These are phyloP conservation scores for Tulasnella sp. DNA, from an alignment of 768 basidiomycete species.

Conservation along the genomic window DNA sequence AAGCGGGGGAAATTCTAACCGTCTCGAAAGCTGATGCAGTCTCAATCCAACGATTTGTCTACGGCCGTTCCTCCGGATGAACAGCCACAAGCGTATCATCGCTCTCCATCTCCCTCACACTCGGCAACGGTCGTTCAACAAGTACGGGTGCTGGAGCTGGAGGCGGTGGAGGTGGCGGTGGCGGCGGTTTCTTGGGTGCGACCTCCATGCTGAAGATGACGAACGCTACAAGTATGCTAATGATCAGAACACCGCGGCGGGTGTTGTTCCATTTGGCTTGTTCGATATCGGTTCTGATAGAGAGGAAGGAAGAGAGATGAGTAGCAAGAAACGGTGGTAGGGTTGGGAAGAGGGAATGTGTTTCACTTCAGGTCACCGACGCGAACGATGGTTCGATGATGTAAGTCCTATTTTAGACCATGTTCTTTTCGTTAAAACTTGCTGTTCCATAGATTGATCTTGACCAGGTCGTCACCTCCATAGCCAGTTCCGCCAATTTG, in stretches of 20 bases:
- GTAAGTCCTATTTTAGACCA: conserved; percentile 45
- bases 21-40: too few species aligned
- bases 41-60: too few species aligned
- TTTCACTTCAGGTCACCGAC: conserved; percentile 63
- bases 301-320: neutral
- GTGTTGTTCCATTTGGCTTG: conserved; percentile 85
- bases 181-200: conserved; percentile 25
- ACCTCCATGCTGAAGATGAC: conserved; percentile 65
- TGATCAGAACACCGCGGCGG: conserved; percentile 52
- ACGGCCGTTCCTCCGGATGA: too few species aligned
- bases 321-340: too few species aligned
- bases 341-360: neutral
- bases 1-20: too few species aligned
- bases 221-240: conserved; percentile 18
- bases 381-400: conserved; percentile 61
- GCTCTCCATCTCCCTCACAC: conserved; percentile 1
- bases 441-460: neutral
- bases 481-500: conserved; percentile 72
- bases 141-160: neutral
- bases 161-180: conserved; percentile 21
- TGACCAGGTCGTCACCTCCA: conserved; percentile 47
- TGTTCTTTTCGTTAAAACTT: neutral
- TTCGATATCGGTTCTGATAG: conserved; percentile 49
- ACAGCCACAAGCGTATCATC: neutral
- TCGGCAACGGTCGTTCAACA: conserved; percentile 1